Evolutionary conservation across 371 early-diverging fungal genomes (phyloP), one percentile per base, ranked within the genome.

Genomic region (Actinomortierella ambigua): DNA sequence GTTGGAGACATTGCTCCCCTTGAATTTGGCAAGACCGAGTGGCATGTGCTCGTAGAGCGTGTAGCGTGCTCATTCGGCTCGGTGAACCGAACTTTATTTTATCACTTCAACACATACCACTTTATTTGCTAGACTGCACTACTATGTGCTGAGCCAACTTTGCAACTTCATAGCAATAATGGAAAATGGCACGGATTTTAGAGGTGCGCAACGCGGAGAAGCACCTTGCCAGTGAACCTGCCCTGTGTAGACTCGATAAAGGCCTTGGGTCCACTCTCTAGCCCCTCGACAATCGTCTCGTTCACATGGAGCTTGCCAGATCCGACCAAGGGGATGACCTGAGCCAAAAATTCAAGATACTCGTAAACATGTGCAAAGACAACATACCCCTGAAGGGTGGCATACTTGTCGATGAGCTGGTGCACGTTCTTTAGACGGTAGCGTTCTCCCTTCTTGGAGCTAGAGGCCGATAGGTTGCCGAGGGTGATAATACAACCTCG

Each of bases 401-500:
- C 14, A 17, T 23, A 39, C 61, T 64, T 84, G 51, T 48, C 50
- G 11, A 82, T 56, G 15, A 84, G 57, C 22, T 66, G 52, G 11
- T 66, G 53, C 42, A 79, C 41, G 59, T 82, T 82, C 39, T 63
- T 65, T 23, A 78, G 58, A 14, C 65, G 69, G 1, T 66, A 59
- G 14, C 69, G 80, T 0, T 59, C 50, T 39, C 58, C 27, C 20
- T 55, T 62, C 51, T 88, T 82, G 76, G 86, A 85, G 68, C n/a
- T n/a, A n/a, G n/a, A n/a, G n/a, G 82, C 79, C 15, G 88, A 78
- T 54, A 90, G 82, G 69, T 70, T 79, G n/a, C 88, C 89, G 60
- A 82, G 68, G 22, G 68, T 57, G 28, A 77, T 51, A 15, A 68
- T 51, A 27, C 49, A 63, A 11, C 69, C 63, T 13, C 48, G 23